Evolutionary conservation across 129 eudicot species (phyloP).

Genomic region (Escallonia herrerae): DNA sequence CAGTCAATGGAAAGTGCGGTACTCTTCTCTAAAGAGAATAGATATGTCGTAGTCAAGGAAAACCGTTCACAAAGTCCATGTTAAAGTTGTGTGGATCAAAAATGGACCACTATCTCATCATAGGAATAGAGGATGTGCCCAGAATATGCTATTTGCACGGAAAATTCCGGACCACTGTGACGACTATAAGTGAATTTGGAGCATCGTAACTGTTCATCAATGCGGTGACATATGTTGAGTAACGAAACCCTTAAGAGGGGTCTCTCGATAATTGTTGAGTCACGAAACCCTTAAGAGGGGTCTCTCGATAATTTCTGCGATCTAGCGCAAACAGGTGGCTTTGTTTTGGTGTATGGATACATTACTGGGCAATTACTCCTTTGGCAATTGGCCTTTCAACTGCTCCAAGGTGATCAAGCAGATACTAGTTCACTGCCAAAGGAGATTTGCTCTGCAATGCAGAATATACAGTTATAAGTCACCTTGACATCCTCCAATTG

Average conservation of each 20-base stretch:
- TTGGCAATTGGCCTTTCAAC: conserved; percentile 22
- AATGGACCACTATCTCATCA: background rate
- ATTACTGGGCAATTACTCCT: conserved; percentile 36
- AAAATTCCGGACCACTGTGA: background rate
- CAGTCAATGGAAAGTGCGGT: too few relatives aligned
- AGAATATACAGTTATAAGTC: background rate
- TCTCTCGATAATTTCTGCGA: too few relatives aligned
- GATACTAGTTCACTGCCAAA: conserved; percentile 26
- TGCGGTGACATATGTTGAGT: background rate
- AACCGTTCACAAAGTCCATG: too few relatives aligned
- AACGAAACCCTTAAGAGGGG: too few relatives aligned
- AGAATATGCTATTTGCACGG: conserved; percentile 3
- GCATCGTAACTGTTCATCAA: background rate
- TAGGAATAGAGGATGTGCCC: background rate
- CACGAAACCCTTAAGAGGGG: too few relatives aligned
- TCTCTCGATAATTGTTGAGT: too few relatives aligned
- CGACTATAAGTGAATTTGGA: background rate
- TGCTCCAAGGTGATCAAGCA: background rate
- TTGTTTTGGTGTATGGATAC: conserved; percentile 5
- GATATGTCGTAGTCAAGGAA: too few relatives aligned
- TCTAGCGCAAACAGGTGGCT: too few relatives aligned
- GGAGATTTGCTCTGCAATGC: conserved; percentile 38
- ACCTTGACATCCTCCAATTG: background rate
- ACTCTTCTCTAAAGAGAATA: too few relatives aligned
- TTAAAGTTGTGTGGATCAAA: too few relatives aligned